A percentile compares a stretch with the other conserved stretches of the same genome.
Evolutionary conservation across 345 rosid genomes (phyloP).

Genomic region (Acer saccharum): DNA sequence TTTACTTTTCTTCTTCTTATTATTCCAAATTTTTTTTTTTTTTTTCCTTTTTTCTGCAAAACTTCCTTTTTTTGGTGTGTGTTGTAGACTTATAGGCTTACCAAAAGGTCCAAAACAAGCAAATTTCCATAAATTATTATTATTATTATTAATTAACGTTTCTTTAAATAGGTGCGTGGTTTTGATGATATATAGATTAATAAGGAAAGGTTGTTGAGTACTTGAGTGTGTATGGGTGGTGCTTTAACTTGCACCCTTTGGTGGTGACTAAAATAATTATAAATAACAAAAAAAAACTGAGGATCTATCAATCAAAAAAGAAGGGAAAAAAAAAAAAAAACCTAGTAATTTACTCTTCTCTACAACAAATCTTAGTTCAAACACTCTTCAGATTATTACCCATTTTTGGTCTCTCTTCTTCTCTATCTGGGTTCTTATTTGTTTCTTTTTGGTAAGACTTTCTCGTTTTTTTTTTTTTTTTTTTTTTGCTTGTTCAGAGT

Average conservation of each 20-base stretch:
- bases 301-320: conserved; percentile 37
- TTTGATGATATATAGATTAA: too few species aligned
- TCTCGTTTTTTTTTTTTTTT: not conserved
- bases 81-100: conserved; percentile 20
- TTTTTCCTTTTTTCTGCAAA: conserved; percentile 6
- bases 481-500: too few species aligned
- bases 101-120: conserved; percentile 42
- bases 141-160: conserved; percentile 9
- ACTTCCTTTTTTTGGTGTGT: conserved; percentile 29
- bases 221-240: conserved; percentile 1
- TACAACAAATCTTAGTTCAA: not conserved
- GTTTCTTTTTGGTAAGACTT: not conserved
- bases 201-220: not conserved
- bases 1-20: not conserved
- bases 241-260: conserved; percentile 3
- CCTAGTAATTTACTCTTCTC: not conserved
- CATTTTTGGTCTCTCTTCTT: conserved; percentile 2
- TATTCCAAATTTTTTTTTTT: not conserved
- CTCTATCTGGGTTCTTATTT: not conserved
- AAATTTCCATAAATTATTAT: too few species aligned
- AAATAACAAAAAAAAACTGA: conserved; percentile 6
- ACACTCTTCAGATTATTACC: not conserved
- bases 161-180: conserved; percentile 11
- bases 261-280: conserved; percentile 8
- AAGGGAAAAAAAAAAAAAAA: not conserved